Percentiles rank a stretch among this genome's conserved stretches.
Evolutionary conservation across 225 moss, liverwort and hornwort species (phyloP).

Genomic region (Polytrichum commune): DNA sequence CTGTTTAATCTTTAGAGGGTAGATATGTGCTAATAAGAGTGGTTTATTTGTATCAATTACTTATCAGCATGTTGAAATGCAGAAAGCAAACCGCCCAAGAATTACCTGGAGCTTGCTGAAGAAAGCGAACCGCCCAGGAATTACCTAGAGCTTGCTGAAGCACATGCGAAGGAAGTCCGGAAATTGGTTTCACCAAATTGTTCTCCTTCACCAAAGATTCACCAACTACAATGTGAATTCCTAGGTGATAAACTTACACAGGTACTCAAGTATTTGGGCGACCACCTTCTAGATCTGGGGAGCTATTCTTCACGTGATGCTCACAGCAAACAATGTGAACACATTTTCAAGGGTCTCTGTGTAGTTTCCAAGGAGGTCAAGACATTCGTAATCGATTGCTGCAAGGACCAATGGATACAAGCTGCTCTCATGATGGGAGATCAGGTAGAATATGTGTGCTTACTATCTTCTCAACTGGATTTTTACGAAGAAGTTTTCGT

Average conservation of each 20-base stretch:
- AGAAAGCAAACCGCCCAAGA: background rate
- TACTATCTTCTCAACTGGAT: background rate
- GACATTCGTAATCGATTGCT: background rate
- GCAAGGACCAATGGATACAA: background rate
- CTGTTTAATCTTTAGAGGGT: background rate
- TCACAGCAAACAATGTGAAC: background rate
- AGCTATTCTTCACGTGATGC: slow-evolving; percentile 2
- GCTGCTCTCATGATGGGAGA: slow-evolving; percentile 1
- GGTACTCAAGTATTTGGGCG: background rate
- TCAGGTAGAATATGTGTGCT: background rate
- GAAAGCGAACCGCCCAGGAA: background rate
- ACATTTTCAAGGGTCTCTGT: background rate
- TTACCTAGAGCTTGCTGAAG: background rate
- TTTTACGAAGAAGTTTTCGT: background rate
- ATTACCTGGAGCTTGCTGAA: slow-evolving; percentile 1
- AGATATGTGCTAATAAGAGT: background rate
- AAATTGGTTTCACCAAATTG: background rate
- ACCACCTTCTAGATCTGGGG: background rate
- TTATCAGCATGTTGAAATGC: slow-evolving; percentile 2
- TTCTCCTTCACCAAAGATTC: background rate
- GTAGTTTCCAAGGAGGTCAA: background rate
- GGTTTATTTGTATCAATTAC: background rate
- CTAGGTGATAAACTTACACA: background rate
- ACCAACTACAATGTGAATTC: background rate
- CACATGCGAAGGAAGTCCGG: background rate